Percentiles rank a stretch among this genome's conserved stretches.
Conservation (phyloP, 805 yeast genomes). For the Starmerella tilneyi region DNA sequence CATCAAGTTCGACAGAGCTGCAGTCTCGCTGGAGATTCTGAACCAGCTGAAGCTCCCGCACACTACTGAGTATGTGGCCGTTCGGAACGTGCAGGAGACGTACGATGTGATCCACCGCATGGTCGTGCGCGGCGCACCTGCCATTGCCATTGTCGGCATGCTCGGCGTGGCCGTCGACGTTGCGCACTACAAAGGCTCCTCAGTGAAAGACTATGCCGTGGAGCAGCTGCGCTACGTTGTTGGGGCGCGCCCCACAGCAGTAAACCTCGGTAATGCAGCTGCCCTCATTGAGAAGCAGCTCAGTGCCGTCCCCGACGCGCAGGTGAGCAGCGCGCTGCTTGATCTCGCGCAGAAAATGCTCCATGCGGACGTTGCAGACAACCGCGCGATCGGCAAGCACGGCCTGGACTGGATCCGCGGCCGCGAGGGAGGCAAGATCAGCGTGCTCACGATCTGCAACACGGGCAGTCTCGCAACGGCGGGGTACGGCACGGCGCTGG, state of each 20-base stretch:
- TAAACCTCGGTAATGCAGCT: conserved; percentile 72
- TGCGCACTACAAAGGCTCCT: conserved; percentile 29
- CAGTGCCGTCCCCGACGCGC: conserved; percentile 15
- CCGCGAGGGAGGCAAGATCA: conserved; percentile 45
- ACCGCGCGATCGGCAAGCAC: conserved; percentile 63
- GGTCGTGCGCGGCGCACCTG: conserved; percentile 98
- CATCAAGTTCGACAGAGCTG: conserved; percentile 21
- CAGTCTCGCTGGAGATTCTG: conserved; percentile 45
- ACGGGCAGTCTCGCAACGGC: conserved; percentile 96
- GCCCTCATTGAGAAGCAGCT: conserved; percentile 38
- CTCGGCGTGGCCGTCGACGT: conserved; percentile 72
- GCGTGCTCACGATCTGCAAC: conserved; percentile 86
- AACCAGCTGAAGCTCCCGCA: conserved; percentile 82
- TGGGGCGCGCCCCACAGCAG: conserved; percentile 90
- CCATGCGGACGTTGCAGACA: conserved; percentile 69
- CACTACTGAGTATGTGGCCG: conserved; percentile 54
- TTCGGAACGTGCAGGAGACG: conserved; percentile 62
- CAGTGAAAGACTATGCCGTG: conserved; percentile 27
- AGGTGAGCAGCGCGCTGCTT: conserved; percentile 30
- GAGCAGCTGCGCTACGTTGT: conserved; percentile 54
- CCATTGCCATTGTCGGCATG: conserved; percentile 91
- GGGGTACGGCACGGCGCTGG: conserved; percentile 94
- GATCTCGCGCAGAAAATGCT: conserved; percentile 42
- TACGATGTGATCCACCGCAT: conserved; percentile 71
- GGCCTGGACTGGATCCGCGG: conserved; percentile 62